Percentiles rank a stretch among this genome's conserved stretches.
phyloP scores from a whole-genome alignment of 495 filamentous ascomycete species.

The Aspergillus avenaceus region DNA sequence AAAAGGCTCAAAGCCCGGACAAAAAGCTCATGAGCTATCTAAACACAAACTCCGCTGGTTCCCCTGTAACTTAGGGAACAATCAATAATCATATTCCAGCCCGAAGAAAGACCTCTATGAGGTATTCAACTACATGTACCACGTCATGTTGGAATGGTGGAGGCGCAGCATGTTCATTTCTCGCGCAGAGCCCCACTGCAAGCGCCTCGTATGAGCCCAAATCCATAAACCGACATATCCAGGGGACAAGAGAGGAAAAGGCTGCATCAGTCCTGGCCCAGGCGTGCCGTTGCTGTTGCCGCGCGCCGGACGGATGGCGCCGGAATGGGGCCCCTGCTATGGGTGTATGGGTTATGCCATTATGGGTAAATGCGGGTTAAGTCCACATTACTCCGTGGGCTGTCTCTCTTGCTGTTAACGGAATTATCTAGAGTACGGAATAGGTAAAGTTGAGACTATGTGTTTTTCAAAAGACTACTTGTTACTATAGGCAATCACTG shows the following conservation, averaged over 20 bases:
- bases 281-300: constrained; percentile 4
- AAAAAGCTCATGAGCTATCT: too few relatives aligned
- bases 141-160: constrained; percentile 15
- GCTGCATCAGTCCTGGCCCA: constrained; percentile 3
- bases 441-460: too few relatives aligned
- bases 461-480: too few relatives aligned
- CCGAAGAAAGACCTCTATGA: background rate
- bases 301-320: constrained; percentile 12
- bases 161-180: constrained; percentile 17
- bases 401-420: too few relatives aligned
- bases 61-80: background rate
- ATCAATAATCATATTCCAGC: background rate
- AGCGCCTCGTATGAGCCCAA: background rate
- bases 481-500: too few relatives aligned
- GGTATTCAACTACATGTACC: constrained; percentile 5
- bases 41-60: background rate
- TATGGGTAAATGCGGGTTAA: background rate
- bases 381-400: too few relatives aligned
- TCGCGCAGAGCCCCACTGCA: constrained; percentile 15
- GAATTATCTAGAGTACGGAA: too few relatives aligned
- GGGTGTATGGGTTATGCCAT: background rate
- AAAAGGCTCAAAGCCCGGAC: constrained; percentile 12
- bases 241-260: background rate
- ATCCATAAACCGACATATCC: background rate
- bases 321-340: constrained; percentile 3